Evolutionary conservation across 768 basidiomycete genomes (phyloP).

Genomic region (Kwoniella europaea): DNA sequence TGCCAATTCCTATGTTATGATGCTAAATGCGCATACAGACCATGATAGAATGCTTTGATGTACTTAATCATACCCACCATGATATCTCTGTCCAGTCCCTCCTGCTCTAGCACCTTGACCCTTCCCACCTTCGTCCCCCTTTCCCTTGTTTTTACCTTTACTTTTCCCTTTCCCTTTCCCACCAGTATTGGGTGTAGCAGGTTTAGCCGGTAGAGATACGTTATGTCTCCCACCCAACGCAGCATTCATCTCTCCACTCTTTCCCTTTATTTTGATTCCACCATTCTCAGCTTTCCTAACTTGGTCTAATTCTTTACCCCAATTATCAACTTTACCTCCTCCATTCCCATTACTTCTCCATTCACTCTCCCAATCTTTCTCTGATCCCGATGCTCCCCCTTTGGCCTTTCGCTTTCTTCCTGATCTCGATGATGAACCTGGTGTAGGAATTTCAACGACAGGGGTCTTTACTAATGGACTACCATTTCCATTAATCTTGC

Average conservation of each 20-base stretch:
- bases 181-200: background rate
- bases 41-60: too few species aligned
- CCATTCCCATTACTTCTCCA: slow-evolving; percentile 44
- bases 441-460: slow-evolving; percentile 2
- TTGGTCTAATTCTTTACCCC: slow-evolving; percentile 42
- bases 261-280: slow-evolving; percentile 17
- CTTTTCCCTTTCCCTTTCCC: slow-evolving; percentile 14
- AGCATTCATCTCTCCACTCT: slow-evolving; percentile 10
- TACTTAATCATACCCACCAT: slow-evolving; percentile 30
- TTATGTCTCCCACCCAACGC: slow-evolving; percentile 3
- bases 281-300: slow-evolving; percentile 24
- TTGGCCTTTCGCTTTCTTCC: slow-evolving; percentile 12
- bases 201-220: background rate
- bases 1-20: background rate
- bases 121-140: slow-evolving; percentile 84
- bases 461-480: background rate
- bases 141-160: slow-evolving; percentile 59
- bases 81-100: slow-evolving; percentile 28
- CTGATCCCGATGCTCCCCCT: slow-evolving; percentile 22
- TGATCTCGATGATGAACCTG: background rate
- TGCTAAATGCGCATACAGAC: background rate
- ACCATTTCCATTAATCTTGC: background rate
- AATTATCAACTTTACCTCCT: slow-evolving; percentile 43
- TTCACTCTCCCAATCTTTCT: slow-evolving; percentile 43
- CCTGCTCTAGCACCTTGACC: slow-evolving; percentile 64